Base-by-base conservation (phyloP, 1,284 basidiomycete species). In the Takashimella tepidaria region DNA sequence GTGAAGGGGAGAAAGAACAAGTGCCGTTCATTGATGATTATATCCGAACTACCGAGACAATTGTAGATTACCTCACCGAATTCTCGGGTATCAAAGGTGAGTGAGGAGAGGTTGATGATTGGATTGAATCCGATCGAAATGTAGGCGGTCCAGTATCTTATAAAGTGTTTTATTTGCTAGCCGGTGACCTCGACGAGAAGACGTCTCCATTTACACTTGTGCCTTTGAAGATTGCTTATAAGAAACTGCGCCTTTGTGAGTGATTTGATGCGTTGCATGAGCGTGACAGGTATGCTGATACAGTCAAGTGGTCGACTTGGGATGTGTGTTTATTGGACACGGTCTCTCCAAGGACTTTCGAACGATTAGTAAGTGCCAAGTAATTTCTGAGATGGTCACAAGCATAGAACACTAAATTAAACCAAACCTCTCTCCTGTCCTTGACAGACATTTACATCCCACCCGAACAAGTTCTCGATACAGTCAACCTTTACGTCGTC, bases 261-360 rank as follows among this genome's bases (percentile, higher is more conserved):
- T 64, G 12, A 10, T n/a, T 11, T 1, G 4, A 11, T 25, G 16
- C 10, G 1, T 22, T 2, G 3, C 6, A n/a, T n/a, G n/a, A n/a
- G n/a, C n/a, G n/a, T n/a, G n/a, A n/a, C n/a, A 41, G 47, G 57
- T 64, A 37, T 37, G n/a, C n/a, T 37, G 31, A 37, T 16, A 8
- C 41, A 60, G 42, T 4, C 1, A 41, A 71, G 67, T 98, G 2
- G 92, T 98, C 8, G 95, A 99, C 69, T 81, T 87, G 20, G 93
- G 93, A 5, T 98, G 96, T 69, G 87, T 93, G 59, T 99, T 99
- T 68, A 89, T 98, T 52, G 96, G 96, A 0, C 95, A 99, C 66
- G 96, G 96, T 1, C 81, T 98, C n/a, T 88, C 90, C n/a, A 98
- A 98, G 72, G 96, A 98, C 74, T 98, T 98, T 77, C 83, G 96